phyloP scores from a whole-genome alignment of 345 rosid species.

The Eucalyptus victrix region DNA sequence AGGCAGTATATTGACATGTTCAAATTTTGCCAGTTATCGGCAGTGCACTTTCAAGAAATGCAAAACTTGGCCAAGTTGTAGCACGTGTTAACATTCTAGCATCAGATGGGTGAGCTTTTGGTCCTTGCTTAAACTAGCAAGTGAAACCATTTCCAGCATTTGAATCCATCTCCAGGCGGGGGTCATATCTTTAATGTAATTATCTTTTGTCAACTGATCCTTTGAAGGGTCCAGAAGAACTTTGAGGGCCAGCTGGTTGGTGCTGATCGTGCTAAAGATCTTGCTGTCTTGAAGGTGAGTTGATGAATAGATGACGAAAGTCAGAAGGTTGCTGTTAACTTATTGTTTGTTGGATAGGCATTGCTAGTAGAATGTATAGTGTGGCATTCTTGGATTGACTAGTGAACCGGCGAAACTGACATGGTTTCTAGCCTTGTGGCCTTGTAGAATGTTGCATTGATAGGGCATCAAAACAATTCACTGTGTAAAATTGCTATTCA shows the following conservation, averaged over 20 bases:
- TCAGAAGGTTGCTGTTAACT: not conserved
- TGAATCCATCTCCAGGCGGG: not conserved
- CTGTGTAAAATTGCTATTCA: not conserved
- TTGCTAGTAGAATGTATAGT: not conserved
- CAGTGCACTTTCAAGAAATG: constrained; percentile 83
- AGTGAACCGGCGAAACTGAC: not conserved
- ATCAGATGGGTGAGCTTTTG: constrained; percentile 74
- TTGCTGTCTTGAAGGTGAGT: constrained; percentile 77
- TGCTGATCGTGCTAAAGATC: constrained; percentile 91
- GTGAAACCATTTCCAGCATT: not conserved
- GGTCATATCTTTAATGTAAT: not conserved
- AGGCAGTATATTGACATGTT: not conserved
- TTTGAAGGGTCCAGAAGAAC: constrained; percentile 72
- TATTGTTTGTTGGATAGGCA: not conserved
- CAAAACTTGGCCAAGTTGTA: constrained; percentile 68
- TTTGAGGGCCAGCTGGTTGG: constrained; percentile 87
- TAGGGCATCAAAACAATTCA: not conserved
- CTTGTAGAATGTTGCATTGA: not conserved
- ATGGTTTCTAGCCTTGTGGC: not conserved
- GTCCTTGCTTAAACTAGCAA: not conserved
- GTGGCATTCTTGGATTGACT: not conserved
- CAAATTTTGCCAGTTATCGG: constrained; percentile 50
- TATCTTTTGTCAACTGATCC: not conserved
- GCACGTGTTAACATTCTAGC: constrained; percentile 88
- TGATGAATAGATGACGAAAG: not conserved